Evolutionary conservation across 2,329 filamentous ascomycete genomes (phyloP).

Genomic region (Aspergillus novoparasiticus): DNA sequence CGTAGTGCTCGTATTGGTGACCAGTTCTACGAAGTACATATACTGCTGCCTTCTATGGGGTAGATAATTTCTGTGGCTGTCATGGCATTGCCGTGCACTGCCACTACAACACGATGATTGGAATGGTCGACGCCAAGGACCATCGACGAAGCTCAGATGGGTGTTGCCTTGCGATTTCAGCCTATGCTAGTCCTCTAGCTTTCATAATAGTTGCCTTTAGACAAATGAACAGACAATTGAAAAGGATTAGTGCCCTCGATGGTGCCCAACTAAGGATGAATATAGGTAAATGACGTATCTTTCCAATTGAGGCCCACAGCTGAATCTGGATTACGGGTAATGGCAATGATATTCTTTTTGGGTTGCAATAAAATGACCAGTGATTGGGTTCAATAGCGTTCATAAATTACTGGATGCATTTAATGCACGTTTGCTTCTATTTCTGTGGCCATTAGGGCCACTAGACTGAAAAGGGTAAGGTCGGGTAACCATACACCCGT

Average conservation of each 20-base stretch:
- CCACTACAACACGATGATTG: not conserved
- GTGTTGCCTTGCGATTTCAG: not conserved
- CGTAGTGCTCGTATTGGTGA: no score
- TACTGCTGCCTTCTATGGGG: not conserved
- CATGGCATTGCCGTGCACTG: not conserved
- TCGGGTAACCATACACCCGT: not conserved
- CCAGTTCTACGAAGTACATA: not conserved
- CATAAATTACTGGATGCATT: not conserved
- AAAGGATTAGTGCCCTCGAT: not conserved
- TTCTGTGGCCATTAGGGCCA: not conserved
- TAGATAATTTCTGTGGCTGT: not conserved
- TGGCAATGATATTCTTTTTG: not conserved
- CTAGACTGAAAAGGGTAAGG: not conserved
- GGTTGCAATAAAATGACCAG: not conserved
- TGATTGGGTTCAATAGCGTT: not conserved
- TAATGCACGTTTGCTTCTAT: constrained; percentile 3
- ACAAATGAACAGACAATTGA: not conserved
- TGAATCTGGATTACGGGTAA: not conserved
- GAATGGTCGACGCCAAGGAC: not conserved
- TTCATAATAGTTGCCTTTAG: not conserved
- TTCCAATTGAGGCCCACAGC: not conserved
- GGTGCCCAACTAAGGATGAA: not conserved
- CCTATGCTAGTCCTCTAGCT: not conserved
- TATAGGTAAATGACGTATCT: not conserved
- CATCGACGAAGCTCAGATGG: not conserved